phyloP scores from a whole-genome alignment of 106 monocot genomes.

The Triglochin maritima region DNA sequence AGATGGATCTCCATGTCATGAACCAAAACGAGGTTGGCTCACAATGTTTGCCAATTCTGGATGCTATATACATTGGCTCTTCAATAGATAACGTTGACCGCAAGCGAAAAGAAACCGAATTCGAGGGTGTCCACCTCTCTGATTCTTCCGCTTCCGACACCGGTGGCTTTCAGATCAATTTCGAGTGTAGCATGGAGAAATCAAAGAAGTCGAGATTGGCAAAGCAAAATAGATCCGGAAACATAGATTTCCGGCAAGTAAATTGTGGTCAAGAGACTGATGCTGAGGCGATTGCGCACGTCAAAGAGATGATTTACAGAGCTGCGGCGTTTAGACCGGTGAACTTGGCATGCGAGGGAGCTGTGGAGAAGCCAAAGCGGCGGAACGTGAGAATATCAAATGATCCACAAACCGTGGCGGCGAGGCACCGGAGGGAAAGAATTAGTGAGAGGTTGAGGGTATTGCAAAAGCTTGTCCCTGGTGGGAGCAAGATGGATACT shows the following conservation, averaged over 20 bases:
- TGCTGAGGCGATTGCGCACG: conserved; percentile 14
- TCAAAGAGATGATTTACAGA: conserved; percentile 24
- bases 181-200: neutral
- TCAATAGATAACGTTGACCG: too few species aligned
- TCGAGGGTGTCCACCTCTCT: neutral
- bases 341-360: neutral
- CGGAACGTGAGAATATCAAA: conserved; percentile 18
- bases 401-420: conserved; percentile 18
- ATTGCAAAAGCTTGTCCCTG: conserved; percentile 16
- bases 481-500: conserved; percentile 22
- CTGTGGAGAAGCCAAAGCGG: conserved; percentile 13
- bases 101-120: conserved; percentile 1
- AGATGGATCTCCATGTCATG: neutral
- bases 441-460: conserved; percentile 22
- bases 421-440: conserved; percentile 20
- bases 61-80: neutral
- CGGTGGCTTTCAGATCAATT: neutral
- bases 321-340: conserved; percentile 18
- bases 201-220: conserved; percentile 1
- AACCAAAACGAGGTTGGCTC: neutral
- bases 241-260: conserved; percentile 12
- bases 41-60: neutral
- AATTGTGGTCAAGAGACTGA: conserved; percentile 3
- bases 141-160: neutral
- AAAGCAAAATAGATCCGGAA: neutral